These are phyloP conservation scores for Citrus inodora DNA, from an alignment of 345 rosid genomes.

Conservation along the genomic window DNA sequence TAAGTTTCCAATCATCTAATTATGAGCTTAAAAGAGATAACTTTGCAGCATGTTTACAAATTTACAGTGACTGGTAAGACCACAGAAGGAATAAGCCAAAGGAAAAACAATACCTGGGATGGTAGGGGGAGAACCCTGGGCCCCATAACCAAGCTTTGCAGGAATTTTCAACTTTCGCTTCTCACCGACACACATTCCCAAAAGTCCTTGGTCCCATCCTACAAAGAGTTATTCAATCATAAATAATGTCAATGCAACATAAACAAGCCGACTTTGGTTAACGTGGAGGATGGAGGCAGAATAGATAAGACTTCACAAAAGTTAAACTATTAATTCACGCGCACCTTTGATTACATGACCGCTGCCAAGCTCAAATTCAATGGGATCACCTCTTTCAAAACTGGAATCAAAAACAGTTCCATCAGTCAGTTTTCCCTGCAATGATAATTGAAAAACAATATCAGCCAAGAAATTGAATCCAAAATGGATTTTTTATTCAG, in stretches of 20 bases:
- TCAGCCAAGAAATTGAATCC: neutral
- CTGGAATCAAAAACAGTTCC: conserved; percentile 96
- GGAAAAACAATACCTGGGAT: conserved; percentile 61
- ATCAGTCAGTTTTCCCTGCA: conserved; percentile 91
- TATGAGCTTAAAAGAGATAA: neutral
- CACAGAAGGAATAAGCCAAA: neutral
- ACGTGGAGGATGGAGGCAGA: neutral
- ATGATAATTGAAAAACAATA: neutral
- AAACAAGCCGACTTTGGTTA: neutral
- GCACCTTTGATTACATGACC: conserved; percentile 97
- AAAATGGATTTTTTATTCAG: neutral
- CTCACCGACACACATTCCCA: conserved; percentile 89
- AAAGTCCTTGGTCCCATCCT: conserved; percentile 98
- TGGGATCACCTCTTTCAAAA: conserved; percentile 94
- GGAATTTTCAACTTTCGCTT: conserved; percentile 95
- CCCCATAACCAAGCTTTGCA: conserved; percentile 89
- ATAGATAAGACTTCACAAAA: neutral
- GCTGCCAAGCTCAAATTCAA: conserved; percentile 90
- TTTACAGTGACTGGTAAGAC: neutral
- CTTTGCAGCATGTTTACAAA: neutral
- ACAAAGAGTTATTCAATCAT: conserved; percentile 14
- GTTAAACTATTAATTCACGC: neutral
- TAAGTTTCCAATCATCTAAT: neutral
- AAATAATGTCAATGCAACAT: conserved; percentile 4
- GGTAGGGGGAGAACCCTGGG: conserved; percentile 86